A percentile compares a stretch with the other conserved stretches of the same genome.
Conservation (phyloP, 176 grass and related monocot genomes). For the Saccharum officinarum region DNA sequence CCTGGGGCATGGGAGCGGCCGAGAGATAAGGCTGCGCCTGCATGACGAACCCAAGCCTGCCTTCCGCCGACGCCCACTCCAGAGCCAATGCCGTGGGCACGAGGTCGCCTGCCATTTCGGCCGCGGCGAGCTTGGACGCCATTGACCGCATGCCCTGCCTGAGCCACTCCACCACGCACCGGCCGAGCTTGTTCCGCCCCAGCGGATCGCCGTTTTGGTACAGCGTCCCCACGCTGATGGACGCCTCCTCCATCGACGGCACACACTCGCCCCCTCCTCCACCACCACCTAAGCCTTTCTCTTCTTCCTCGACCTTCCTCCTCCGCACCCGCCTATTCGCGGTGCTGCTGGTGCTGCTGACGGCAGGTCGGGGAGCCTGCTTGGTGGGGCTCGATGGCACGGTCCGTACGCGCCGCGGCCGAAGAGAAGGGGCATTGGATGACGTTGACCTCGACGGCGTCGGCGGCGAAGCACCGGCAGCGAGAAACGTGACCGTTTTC, state of each 20-base stretch:
- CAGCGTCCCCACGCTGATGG: conserved; percentile 67
- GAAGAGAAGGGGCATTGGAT: not conserved
- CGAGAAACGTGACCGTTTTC: conserved; percentile 12
- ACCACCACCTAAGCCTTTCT: conserved; percentile 23
- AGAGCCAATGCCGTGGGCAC: conserved; percentile 7
- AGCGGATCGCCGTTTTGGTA: conserved; percentile 79
- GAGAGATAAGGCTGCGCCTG: conserved; percentile 79
- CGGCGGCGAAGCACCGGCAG: conserved; percentile 23
- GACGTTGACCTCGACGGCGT: conserved; percentile 7
- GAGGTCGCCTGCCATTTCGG: conserved; percentile 72
- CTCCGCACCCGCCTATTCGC: conserved; percentile 11
- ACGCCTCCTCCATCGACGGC: conserved; percentile 67
- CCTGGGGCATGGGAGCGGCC: conserved; percentile 81
- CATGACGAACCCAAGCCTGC: conserved; percentile 68
- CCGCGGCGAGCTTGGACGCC: conserved; percentile 68
- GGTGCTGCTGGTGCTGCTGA: not conserved
- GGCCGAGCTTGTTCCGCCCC: conserved; percentile 75
- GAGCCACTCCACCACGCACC: conserved; percentile 77
- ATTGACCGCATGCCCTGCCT: conserved; percentile 84
- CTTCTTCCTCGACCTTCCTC: conserved; percentile 38
- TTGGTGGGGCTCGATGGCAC: conserved; percentile 32
- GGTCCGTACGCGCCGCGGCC: conserved; percentile 16
- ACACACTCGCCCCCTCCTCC: conserved; percentile 45
- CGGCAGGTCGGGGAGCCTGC: not conserved
- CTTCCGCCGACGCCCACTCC: conserved; percentile 38